A percentile compares a stretch with the other conserved stretches of the same genome.
Evolutionary conservation across 1,284 basidiomycete species (phyloP).

Genomic region (Fomes fomentarius): DNA sequence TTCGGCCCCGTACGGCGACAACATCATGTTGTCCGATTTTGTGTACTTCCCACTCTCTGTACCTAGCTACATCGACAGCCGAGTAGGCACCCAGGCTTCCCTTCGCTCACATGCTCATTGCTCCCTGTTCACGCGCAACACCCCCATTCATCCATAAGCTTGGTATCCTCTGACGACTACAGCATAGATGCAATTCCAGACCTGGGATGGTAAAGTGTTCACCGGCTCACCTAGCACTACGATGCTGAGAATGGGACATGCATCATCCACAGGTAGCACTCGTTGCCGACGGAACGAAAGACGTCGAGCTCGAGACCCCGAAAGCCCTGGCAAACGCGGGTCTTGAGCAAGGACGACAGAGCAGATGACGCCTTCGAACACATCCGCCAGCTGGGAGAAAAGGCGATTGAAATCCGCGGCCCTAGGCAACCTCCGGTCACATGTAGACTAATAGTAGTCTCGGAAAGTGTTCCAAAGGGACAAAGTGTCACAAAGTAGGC

Average conservation of each 20-base stretch:
- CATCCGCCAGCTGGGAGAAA: slow-evolving; percentile 39
- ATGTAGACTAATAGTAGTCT: no score
- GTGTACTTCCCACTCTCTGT: slow-evolving; percentile 46
- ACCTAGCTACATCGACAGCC: no score
- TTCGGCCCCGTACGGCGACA: no score
- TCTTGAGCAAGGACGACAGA: slow-evolving; percentile 43
- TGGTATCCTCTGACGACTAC: not conserved
- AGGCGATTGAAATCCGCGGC: no score
- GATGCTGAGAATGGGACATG: not conserved
- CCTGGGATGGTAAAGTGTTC: slow-evolving; percentile 14
- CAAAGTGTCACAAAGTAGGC: no score
- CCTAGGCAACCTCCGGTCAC: no score
- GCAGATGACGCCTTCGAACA: slow-evolving; percentile 42
- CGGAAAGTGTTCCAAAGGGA: no score
- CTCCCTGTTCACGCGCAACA: not conserved
- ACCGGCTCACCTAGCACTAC: not conserved
- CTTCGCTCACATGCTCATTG: slow-evolving; percentile 59
- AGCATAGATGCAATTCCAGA: slow-evolving; percentile 7
- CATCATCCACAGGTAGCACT: slow-evolving; percentile 36
- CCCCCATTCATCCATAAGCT: not conserved
- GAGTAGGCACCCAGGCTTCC: slow-evolving; percentile 53
- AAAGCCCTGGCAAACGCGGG: slow-evolving; percentile 43
- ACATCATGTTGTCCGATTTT: slow-evolving; percentile 35
- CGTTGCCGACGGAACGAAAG: slow-evolving; percentile 46
- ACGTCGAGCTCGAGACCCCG: slow-evolving; percentile 46